A percentile compares a stretch with the other conserved stretches of the same genome.
These are phyloP conservation scores for Debaryomyces prosopidis DNA, from an alignment of 805 yeast genomes.

Conservation along the genomic window DNA sequence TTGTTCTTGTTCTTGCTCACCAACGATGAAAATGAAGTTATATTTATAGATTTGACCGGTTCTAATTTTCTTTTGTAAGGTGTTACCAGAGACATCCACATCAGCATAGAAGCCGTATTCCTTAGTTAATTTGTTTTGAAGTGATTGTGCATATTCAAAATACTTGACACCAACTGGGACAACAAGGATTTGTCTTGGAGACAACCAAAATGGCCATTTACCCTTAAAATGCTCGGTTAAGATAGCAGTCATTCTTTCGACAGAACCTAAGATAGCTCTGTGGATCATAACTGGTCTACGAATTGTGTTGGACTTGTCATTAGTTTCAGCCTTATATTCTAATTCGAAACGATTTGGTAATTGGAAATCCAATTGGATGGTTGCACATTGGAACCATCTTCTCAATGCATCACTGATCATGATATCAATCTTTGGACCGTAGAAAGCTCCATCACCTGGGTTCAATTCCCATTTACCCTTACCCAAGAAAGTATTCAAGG, in stretches of 20 bases:
- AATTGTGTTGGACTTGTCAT: constrained; percentile 56
- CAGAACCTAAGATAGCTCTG: constrained; percentile 97
- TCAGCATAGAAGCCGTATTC: constrained; percentile 86
- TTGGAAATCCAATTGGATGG: constrained; percentile 98
- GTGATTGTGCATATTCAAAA: constrained; percentile 84
- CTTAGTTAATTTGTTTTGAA: constrained; percentile 63
- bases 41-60: constrained; percentile 92
- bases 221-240: constrained; percentile 98
- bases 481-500: constrained; percentile 72
- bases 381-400: constrained; percentile 99
- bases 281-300: constrained; percentile 98
- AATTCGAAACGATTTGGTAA: constrained; percentile 91
- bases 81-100: constrained; percentile 91
- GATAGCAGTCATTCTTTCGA: constrained; percentile 98
- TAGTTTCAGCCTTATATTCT: constrained; percentile 68
- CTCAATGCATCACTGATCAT: constrained; percentile 90
- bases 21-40: constrained; percentile 95
- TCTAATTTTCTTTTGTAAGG: constrained; percentile 97
- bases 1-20: constrained; percentile 85
- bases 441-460: constrained; percentile 97
- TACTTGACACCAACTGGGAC: constrained; percentile 96
- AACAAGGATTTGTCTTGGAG: constrained; percentile 97
- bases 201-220: constrained; percentile 99
- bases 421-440: constrained; percentile 95
- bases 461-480: constrained; percentile 93